phyloP scores from a whole-genome alignment of 73 alveolate species.

The Diophrys sp. region DNA sequence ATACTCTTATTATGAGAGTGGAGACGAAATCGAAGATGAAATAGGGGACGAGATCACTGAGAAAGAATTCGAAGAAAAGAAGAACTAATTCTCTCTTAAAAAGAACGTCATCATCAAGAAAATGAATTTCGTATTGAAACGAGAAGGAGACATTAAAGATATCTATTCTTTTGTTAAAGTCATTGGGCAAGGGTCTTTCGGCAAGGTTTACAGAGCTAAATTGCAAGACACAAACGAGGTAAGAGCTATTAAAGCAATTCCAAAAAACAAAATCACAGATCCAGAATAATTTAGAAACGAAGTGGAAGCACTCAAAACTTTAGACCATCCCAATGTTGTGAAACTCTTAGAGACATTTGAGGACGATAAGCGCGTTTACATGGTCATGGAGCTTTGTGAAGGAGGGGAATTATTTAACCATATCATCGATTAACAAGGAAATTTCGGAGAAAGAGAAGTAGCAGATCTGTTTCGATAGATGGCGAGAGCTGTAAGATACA shows the following conservation, averaged over 20 bases:
- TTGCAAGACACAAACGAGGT: slow-evolving; percentile 1
- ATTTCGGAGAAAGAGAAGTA: slow-evolving; percentile 14
- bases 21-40: background rate
- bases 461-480: slow-evolving; percentile 12
- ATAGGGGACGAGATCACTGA: background rate
- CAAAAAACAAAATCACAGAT: background rate
- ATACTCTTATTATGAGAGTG: background rate
- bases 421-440: slow-evolving; percentile 1
- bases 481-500: slow-evolving; percentile 9
- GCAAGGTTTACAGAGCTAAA: background rate
- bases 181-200: background rate
- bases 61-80: background rate
- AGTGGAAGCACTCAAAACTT: slow-evolving; percentile 1
- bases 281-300: background rate
- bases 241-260: slow-evolving; percentile 2
- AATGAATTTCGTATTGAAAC: background rate
- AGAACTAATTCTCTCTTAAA: background rate
- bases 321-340: slow-evolving; percentile 13
- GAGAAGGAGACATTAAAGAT: background rate
- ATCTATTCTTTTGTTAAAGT: background rate
- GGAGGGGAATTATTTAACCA: slow-evolving; percentile 25
- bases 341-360: slow-evolving; percentile 5
- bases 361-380: slow-evolving; percentile 10
- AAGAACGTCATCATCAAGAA: background rate
- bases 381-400: slow-evolving; percentile 11